Conservation (phyloP, 2,329 filamentous ascomycete genomes). For the Fusarium foetens region DNA sequence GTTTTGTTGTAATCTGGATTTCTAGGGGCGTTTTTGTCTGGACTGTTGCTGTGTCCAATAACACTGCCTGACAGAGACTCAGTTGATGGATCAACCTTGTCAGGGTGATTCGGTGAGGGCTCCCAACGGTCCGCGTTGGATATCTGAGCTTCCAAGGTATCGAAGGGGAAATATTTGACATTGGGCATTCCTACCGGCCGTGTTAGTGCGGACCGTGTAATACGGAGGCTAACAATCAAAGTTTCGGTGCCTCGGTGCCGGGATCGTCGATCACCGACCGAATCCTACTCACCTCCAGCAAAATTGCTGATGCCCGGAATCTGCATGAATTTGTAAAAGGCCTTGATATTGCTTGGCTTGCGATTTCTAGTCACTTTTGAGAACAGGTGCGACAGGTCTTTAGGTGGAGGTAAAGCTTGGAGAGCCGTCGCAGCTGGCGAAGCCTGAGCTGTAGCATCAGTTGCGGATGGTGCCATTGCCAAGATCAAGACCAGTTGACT, state of each 20-base stretch:
- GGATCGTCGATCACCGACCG: not conserved
- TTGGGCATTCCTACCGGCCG: slow-evolving; percentile 75
- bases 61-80: not conserved
- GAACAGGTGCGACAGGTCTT: slow-evolving; percentile 83
- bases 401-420: slow-evolving; percentile 56
- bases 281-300: slow-evolving; percentile 63
- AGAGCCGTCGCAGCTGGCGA: slow-evolving; percentile 14
- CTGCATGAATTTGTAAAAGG: slow-evolving; percentile 85
- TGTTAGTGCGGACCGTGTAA: slow-evolving; percentile 17
- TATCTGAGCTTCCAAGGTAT: slow-evolving; percentile 85
- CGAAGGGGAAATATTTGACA: slow-evolving; percentile 85
- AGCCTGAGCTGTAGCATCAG: slow-evolving; percentile 8
- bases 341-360: slow-evolving; percentile 74
- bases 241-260: slow-evolving; percentile 10
- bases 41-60: not conserved
- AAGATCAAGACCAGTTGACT: not conserved
- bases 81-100: slow-evolving; percentile 30
- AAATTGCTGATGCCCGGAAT: slow-evolving; percentile 71
- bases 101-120: slow-evolving; percentile 71
- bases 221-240: not conserved
- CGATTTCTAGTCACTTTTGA: slow-evolving; percentile 75
- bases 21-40: not conserved
- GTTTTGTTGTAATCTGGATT: slow-evolving; percentile 52
- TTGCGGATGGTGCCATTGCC: slow-evolving; percentile 39
- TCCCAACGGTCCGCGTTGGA: slow-evolving; percentile 79